Evolutionary conservation across 2,329 filamentous ascomycete species (phyloP).

Genomic region (Nectriaceae sp.): DNA sequence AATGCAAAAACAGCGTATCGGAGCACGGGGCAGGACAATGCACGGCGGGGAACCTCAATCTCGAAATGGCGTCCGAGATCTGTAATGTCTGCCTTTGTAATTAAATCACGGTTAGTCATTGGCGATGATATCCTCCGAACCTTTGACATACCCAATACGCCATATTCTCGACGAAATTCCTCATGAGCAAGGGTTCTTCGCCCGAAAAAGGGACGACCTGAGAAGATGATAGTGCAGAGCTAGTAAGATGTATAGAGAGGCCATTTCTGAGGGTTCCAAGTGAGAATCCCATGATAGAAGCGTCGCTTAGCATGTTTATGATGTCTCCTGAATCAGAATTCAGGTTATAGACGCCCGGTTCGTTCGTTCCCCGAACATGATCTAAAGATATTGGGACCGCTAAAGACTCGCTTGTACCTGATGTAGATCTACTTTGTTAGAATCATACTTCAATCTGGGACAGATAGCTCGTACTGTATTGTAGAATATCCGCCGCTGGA

Average conservation of each 20-base stretch:
- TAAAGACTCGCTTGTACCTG: too few species aligned
- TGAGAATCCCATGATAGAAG: not conserved
- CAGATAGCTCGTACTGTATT: too few species aligned
- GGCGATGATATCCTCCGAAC: not conserved
- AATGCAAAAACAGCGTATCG: slow-evolving; percentile 18
- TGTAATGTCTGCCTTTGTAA: slow-evolving; percentile 11
- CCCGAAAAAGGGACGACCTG: slow-evolving; percentile 8
- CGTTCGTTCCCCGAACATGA: not conserved
- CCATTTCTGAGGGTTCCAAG: not conserved
- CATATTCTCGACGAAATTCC: slow-evolving; percentile 17
- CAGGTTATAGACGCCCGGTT: not conserved
- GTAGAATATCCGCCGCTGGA: too few species aligned
- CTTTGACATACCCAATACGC: slow-evolving; percentile 7
- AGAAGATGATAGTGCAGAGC: slow-evolving; percentile 6
- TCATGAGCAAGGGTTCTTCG: slow-evolving; percentile 13
- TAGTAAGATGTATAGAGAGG: slow-evolving; percentile 2
- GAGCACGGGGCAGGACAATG: slow-evolving; percentile 16
- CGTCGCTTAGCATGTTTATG: not conserved
- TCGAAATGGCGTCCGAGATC: slow-evolving; percentile 18
- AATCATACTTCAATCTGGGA: too few species aligned
- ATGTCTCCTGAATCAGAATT: not conserved
- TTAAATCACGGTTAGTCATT: not conserved
- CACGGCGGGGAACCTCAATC: slow-evolving; percentile 16
- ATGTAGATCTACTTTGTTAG: too few species aligned
- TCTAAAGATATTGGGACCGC: not conserved